These are phyloP conservation scores for Kazachstania sp. DNA, from an alignment of 1,139 yeast species.

Conservation along the genomic window DNA sequence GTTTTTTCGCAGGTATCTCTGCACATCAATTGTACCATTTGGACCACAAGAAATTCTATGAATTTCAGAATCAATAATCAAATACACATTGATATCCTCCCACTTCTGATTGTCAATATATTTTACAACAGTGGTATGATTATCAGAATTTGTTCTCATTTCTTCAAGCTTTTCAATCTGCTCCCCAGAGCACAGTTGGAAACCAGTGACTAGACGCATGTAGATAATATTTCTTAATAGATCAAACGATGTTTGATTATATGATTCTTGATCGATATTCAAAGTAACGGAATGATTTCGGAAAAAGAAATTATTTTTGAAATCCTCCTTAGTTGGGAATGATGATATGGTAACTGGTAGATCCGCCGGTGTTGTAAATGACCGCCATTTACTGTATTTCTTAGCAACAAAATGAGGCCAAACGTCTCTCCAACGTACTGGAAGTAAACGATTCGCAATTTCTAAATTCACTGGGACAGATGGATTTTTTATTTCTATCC, in stretches of 20 bases:
- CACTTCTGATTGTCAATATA: constrained; percentile 20
- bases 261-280: constrained; percentile 32
- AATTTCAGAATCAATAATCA: constrained; percentile 73
- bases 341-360: constrained; percentile 71
- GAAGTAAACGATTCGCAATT: constrained; percentile 37
- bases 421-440: constrained; percentile 81
- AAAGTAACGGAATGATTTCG: constrained; percentile 36
- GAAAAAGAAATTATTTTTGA: constrained; percentile 52
- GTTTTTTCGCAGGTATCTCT: constrained; percentile 44
- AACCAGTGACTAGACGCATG: constrained; percentile 72
- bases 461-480: constrained; percentile 49
- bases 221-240: constrained; percentile 84
- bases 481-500: constrained; percentile 66
- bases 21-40: constrained; percentile 66
- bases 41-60: constrained; percentile 72
- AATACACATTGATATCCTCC: constrained; percentile 43
- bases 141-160: constrained; percentile 30
- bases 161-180: constrained; percentile 57
- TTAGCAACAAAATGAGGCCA: constrained; percentile 64
- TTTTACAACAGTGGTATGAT: constrained; percentile 4
- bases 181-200: constrained; percentile 76
- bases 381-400: constrained; percentile 80
- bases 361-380: constrained; percentile 87
- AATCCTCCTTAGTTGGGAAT: constrained; percentile 63
- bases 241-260: constrained; percentile 44